Evolutionary conservation across 2,329 filamentous ascomycete genomes (phyloP), one percentile per base, ranked within the genome.

Genomic region (Celoporthe dispersa): DNA sequence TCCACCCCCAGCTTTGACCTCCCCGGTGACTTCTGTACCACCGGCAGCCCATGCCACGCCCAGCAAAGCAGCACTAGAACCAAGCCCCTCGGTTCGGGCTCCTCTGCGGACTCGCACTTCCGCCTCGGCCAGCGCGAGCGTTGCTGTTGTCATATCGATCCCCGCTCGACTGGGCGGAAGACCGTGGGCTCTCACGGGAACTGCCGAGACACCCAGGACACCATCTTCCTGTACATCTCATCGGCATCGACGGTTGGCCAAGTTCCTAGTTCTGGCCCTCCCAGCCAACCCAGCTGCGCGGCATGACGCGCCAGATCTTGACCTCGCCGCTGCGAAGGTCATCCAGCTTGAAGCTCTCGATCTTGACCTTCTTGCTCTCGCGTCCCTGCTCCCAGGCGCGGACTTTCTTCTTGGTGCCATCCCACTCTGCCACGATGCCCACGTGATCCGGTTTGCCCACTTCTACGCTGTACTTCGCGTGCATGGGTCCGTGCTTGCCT

Each of bases 331-430:
- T 95, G 78, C 93, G 88, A 79, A 99, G 78, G 82, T 99, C 96
- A 60, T 94, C 94, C 72, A 99, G 86, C 83, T 94, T 93, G 83
- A 95, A 98, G 81, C 94, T 97, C 84, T 98, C 95, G 72, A 93
- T 84, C 84, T 97, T 96, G 68, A 97, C 91, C 84, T 98, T 98
- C 80, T 92, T 95, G 79, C 90, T 94, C 83, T 98, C 95, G 19
- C 95, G 85, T 0, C 95, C 95, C 79, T 99, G 96, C 80, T 98
- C 96, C 93, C 94, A 98, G 1, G 91, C 94, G 37, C 94, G 85
- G 35, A 99, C 91, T 86, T 98, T 98, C 87, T 97, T 97, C 88
- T 98, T 97, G 55, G 94, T 97, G 3, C 96, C 96, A 79, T 99
- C 96, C 96, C 96, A 99, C 79, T 99, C 96, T 12, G 94, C 88